Conservation (phyloP, 225 moss, liverwort and hornwort species). For the Marchantia paleacea region DNA sequence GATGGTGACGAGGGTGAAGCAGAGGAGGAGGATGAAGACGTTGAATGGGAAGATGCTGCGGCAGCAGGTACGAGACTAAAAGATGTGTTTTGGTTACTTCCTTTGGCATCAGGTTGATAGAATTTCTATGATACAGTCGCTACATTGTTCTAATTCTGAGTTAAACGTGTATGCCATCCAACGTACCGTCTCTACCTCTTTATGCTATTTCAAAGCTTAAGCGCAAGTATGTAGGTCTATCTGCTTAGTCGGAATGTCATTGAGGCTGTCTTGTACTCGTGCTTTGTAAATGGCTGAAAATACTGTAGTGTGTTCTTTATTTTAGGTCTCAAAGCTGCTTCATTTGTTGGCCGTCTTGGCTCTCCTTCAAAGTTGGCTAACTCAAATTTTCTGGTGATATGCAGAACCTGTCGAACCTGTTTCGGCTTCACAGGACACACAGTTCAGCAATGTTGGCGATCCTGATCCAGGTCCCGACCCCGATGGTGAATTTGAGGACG, state of each 20-base stretch:
- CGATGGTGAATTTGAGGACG: conserved; percentile 53
- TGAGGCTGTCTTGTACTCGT: too few species aligned
- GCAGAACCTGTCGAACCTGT: conserved; percentile 23
- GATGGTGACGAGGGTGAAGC: conserved; percentile 22
- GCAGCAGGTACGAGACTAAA: conserved; percentile 50
- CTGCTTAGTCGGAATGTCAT: too few species aligned
- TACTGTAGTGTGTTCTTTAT: background rate
- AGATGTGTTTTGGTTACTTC: background rate
- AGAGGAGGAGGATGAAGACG: conserved; percentile 56
- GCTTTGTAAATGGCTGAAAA: too few species aligned
- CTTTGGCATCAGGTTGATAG: background rate
- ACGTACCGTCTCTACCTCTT: too few species aligned
- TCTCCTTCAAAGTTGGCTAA: background rate
- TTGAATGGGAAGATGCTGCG: conserved; percentile 89
- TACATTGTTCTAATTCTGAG: background rate
- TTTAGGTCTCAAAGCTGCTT: too few species aligned
- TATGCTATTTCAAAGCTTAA: too few species aligned
- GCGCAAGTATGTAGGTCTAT: too few species aligned
- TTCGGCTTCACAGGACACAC: conserved; percentile 16
- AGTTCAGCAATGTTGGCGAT: conserved; percentile 37
- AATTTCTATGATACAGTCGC: background rate
- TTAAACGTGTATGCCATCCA: background rate
- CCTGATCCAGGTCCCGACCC: conserved; percentile 22
- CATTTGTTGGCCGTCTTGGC: too few species aligned
- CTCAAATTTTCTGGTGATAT: background rate